Evolutionary conservation across 176 grass and related monocot species (phyloP).

Genomic region (Miscanthus lutarioriparius): DNA sequence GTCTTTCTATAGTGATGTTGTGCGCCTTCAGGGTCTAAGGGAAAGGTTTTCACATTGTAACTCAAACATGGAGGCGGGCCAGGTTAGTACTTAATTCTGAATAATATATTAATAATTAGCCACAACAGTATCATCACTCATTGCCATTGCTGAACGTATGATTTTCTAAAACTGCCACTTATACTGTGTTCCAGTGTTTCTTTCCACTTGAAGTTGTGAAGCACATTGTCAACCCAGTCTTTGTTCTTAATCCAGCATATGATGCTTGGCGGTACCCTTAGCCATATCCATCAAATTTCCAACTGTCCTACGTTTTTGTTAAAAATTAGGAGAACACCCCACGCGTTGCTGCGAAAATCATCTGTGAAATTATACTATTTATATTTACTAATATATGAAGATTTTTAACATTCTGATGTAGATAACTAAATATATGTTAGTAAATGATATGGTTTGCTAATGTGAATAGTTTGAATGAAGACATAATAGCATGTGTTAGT

Average conservation of each 20-base stretch:
- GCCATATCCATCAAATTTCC: neutral
- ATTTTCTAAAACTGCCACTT: constrained; percentile 20
- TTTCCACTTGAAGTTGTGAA: constrained; percentile 81
- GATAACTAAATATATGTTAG: too few relatives aligned
- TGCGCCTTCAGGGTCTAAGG: too few relatives aligned
- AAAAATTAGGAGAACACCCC: too few relatives aligned
- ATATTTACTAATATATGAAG: too few relatives aligned
- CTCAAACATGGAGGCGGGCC: constrained; percentile 43
- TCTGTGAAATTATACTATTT: too few relatives aligned
- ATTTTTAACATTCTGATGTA: too few relatives aligned
- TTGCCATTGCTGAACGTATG: neutral
- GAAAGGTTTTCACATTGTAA: too few relatives aligned
- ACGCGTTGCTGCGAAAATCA: too few relatives aligned
- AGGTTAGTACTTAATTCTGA: constrained; percentile 27
- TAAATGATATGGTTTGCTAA: too few relatives aligned
- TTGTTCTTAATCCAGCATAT: constrained; percentile 88
- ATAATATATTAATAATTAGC: neutral
- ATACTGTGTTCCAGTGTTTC: constrained; percentile 54
- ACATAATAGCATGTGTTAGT: too few relatives aligned
- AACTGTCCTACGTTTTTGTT: constrained; percentile 2
- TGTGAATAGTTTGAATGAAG: too few relatives aligned
- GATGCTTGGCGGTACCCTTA: constrained; percentile 77
- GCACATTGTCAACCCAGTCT: constrained; percentile 61
- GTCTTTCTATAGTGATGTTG: constrained; percentile 65
- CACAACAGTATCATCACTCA: neutral